Base-by-base conservation (phyloP, 1,284 basidiomycete genomes). In the Wolfiporia cocos region DNA sequence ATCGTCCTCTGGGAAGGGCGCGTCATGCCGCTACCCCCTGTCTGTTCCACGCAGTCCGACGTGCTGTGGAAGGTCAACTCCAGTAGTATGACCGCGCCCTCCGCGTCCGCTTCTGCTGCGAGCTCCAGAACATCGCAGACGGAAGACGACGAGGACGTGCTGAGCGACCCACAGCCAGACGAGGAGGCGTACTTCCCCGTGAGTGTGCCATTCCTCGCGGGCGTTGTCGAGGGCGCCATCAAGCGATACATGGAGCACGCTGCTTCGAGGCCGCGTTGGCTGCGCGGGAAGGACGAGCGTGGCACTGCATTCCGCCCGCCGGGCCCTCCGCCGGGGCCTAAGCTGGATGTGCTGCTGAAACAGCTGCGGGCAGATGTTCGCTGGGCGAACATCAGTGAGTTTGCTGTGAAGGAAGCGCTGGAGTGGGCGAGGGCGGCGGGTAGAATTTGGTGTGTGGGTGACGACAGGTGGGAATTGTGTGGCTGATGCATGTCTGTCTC, bases 121-220 rank as follows among this genome's bases (percentile, higher is more conserved):
- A n/a, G n/a, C n/a, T n/a, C n/a, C n/a, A n/a, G n/a, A n/a, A 32
- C 44, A 3, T 32, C 31, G 3, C 48, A 59, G 4, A 56, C 58
- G n/a, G 65, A 63, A 12, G 66, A 70, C 17, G 64, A 66, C 3
- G 65, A 64, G 12, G 69, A 63, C 11, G 66, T 69, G 34, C 57
- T 81, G 34, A 83, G 83, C n/a, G 84, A 86, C 43, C 76, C 81
- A 0, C 60, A 61, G 7, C 45, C 59, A 0, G 59, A 69, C 34
- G 83, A 87, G 50, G 81, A 84, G 51, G 69, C 76, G 0, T 88
- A 86, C 49, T 53, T 84, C 11, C 67, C 81, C 2, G 65, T 86
- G 15, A 78, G 74, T 7, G 60, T 78, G 0, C 55, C 54, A 1
- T 69, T 75, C 34, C 61, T 87, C 23, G 68, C 70, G 0, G 50